Percentiles rank a stretch among this genome's conserved stretches.
Evolutionary conservation across 1,139 yeast genomes (phyloP).

Genomic region (Protomyces lactucae-debilis): DNA sequence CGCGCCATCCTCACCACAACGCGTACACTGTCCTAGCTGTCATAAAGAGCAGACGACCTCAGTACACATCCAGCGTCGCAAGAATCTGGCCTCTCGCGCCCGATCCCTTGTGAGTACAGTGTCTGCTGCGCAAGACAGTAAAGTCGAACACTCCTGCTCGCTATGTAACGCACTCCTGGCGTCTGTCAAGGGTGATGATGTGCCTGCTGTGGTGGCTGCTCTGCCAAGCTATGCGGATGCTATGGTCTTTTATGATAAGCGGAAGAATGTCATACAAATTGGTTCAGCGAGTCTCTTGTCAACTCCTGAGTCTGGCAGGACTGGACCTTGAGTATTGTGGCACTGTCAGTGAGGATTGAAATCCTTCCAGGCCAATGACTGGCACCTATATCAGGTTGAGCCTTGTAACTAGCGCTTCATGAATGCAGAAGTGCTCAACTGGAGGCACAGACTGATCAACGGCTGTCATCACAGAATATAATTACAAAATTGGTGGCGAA

Average conservation of each 20-base stretch:
- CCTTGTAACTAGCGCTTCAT: too few relatives aligned
- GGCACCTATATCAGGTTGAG: too few relatives aligned
- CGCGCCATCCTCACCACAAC: neutral
- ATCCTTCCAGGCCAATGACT: too few relatives aligned
- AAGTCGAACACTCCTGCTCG: neutral
- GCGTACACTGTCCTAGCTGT: neutral
- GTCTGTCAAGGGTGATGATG: neutral
- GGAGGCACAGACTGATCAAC: too few relatives aligned
- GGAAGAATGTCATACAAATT: neutral
- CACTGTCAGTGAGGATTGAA: too few relatives aligned
- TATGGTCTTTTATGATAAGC: neutral
- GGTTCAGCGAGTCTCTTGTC: neutral
- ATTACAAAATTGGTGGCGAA: too few relatives aligned
- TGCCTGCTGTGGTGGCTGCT: neutral
- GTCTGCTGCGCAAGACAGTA: neutral
- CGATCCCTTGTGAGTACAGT: neutral
- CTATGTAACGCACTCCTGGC: neutral
- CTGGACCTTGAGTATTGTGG: too few relatives aligned
- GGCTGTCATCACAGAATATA: too few relatives aligned
- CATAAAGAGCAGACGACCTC: neutral
- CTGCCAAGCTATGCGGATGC: neutral
- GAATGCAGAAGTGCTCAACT: too few relatives aligned
- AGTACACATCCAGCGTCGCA: neutral
- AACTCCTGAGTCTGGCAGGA: too few relatives aligned
- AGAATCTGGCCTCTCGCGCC: neutral